Evolutionary conservation across 495 filamentous ascomycete genomes (phyloP).

Genomic region (Penicillium tannophilum): DNA sequence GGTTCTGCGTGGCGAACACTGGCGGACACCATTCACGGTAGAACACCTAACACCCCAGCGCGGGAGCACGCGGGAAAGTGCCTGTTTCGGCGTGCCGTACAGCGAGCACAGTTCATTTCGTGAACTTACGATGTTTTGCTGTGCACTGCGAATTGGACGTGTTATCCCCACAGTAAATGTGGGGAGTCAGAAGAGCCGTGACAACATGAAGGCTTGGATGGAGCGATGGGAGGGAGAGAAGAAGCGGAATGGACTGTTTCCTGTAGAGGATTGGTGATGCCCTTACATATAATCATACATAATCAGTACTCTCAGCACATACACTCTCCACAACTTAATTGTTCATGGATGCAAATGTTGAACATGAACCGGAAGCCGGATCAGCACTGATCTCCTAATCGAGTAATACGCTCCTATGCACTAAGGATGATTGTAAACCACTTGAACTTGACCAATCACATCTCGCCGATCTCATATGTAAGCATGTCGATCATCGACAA

Average conservation of each 20-base stretch:
- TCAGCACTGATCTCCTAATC: neutral
- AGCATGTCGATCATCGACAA: neutral
- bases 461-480: neutral
- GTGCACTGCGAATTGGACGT: slow-evolving; percentile 80
- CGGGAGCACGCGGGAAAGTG: slow-evolving; percentile 72
- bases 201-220: slow-evolving; percentile 88
- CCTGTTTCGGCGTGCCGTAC: slow-evolving; percentile 91
- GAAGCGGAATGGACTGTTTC: slow-evolving; percentile 74
- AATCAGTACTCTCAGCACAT: neutral
- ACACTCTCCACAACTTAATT: neutral
- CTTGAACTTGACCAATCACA: neutral
- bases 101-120: slow-evolving; percentile 93
- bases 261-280: slow-evolving; percentile 32
- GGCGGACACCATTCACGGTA: slow-evolving; percentile 68
- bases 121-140: slow-evolving; percentile 91
- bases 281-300: neutral
- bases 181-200: slow-evolving; percentile 66
- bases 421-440: neutral
- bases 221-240: slow-evolving; percentile 87
- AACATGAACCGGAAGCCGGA: neutral
- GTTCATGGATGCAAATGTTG: no score
- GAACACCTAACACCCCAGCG: slow-evolving; percentile 73
- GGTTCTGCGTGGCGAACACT: slow-evolving; percentile 72
- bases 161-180: slow-evolving; percentile 96
- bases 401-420: slow-evolving; percentile 3